Percentiles rank a stretch among this genome's conserved stretches.
These are phyloP conservation scores for Polyrhizophydium stewartii DNA, from an alignment of 371 early-diverging fungal species.

Conservation along the genomic window DNA sequence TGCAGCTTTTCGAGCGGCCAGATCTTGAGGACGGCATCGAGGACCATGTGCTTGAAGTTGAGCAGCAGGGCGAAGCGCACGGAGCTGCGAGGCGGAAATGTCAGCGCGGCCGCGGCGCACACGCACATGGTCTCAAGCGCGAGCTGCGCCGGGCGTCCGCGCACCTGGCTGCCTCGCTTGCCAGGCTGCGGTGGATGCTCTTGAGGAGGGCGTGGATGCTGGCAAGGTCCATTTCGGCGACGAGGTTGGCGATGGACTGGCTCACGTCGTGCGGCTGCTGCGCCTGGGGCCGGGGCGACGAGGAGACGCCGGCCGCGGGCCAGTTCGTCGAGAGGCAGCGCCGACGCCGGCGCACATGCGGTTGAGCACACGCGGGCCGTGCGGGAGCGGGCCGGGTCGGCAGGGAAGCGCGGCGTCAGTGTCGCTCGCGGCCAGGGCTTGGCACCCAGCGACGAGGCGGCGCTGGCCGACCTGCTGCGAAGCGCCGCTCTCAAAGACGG, in stretches of 20 bases:
- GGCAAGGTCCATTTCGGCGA: slow-evolving; percentile 1
- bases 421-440: background rate
- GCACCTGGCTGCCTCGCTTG: too few species aligned
- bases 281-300: background rate
- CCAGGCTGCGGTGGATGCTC: background rate
- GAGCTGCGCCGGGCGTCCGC: too few species aligned
- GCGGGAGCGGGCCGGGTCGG: background rate
- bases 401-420: background rate
- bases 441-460: background rate
- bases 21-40: slow-evolving; percentile 9
- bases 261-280: background rate
- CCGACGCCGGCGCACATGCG: background rate
- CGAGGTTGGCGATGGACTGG: background rate
- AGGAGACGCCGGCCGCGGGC: background rate
- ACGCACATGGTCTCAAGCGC: background rate
- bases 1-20: slow-evolving; percentile 3
- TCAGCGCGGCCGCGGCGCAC: too few species aligned
- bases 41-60: slow-evolving; percentile 11
- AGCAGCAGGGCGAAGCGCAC: slow-evolving; percentile 13
- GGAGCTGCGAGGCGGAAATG: background rate
- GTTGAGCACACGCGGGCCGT: background rate
- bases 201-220: background rate
- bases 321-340: background rate
- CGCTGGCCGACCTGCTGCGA: background rate
- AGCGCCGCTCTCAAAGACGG: slow-evolving; percentile 3